Evolutionary conservation across 169 alveolate genomes (phyloP).

Genomic region (Neospora caninum): DNA sequence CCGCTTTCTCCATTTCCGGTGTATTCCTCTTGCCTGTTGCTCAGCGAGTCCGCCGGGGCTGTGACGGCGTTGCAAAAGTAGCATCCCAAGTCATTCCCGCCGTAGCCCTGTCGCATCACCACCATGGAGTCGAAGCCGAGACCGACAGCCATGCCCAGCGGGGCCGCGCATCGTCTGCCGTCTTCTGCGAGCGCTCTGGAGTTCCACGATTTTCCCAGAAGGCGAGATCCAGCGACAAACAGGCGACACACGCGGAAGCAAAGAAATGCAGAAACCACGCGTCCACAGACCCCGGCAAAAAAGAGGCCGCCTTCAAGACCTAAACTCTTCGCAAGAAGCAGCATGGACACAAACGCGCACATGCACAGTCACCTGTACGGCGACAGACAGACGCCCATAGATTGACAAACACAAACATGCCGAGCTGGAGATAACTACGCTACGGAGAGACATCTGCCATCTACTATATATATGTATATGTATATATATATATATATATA

Average conservation of each 20-base stretch:
- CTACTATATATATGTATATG: background rate
- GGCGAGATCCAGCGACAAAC: background rate
- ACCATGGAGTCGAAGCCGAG: constrained; percentile 94
- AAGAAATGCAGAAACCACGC: background rate
- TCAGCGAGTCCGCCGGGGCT: constrained; percentile 91
- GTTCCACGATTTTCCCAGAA: background rate
- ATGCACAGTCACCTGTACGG: no score
- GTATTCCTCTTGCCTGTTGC: constrained; percentile 76
- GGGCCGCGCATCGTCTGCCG: constrained; percentile 8
- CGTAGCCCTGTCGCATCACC: constrained; percentile 86
- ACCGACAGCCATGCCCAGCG: constrained; percentile 91
- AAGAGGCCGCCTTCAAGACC: no score
- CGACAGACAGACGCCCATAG: background rate
- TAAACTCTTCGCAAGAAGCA: no score
- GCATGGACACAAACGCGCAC: no score
- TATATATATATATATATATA: background rate
- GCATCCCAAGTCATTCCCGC: constrained; percentile 86
- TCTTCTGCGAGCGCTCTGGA: background rate
- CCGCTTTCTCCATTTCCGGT: background rate
- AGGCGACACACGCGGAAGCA: background rate
- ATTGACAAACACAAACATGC: background rate
- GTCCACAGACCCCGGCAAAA: no score
- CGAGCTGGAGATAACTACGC: background rate
- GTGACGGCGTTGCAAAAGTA: constrained; percentile 94
- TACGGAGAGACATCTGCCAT: no score